These are phyloP conservation scores for Zoysia japonica DNA, from an alignment of 176 grass and related monocot species.

Conservation along the genomic window DNA sequence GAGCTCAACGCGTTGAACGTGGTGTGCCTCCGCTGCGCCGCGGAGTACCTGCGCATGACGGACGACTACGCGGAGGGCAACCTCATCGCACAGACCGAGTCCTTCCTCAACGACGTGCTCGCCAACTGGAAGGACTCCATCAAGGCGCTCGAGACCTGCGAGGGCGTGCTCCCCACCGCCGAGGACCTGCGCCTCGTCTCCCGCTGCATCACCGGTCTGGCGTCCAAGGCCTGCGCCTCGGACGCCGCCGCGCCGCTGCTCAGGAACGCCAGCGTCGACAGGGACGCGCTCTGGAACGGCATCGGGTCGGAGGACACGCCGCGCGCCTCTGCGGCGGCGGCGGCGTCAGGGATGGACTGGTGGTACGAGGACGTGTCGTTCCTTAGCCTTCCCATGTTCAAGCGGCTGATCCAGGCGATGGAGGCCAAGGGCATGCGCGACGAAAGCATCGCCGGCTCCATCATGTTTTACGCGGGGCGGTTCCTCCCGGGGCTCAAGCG, in stretches of 20 bases:
- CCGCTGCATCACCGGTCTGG: conserved; percentile 75
- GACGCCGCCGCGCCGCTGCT: conserved; percentile 21
- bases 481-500: conserved; percentile 58
- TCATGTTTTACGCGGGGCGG: conserved; percentile 73
- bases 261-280: conserved; percentile 24
- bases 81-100: conserved; percentile 74
- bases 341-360: conserved; percentile 55
- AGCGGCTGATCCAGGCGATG: conserved; percentile 73
- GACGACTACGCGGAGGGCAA: conserved; percentile 81
- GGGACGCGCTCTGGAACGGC: conserved; percentile 62
- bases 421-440: conserved; percentile 61
- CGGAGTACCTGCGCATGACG: conserved; percentile 78
- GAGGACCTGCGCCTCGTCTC: conserved; percentile 70
- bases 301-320: conserved; percentile 47
- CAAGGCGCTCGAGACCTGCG: conserved; percentile 77
- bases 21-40: conserved; percentile 69
- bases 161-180: conserved; percentile 60
- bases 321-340: no score
- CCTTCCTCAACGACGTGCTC: conserved; percentile 63
- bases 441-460: conserved; percentile 63
- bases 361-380: conserved; percentile 80
- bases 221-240: conserved; percentile 54
- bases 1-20: conserved; percentile 77
- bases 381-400: conserved; percentile 76
- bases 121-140: conserved; percentile 80